Conservation (phyloP, 768 basidiomycete genomes). For the Termitomyces sp. region DNA sequence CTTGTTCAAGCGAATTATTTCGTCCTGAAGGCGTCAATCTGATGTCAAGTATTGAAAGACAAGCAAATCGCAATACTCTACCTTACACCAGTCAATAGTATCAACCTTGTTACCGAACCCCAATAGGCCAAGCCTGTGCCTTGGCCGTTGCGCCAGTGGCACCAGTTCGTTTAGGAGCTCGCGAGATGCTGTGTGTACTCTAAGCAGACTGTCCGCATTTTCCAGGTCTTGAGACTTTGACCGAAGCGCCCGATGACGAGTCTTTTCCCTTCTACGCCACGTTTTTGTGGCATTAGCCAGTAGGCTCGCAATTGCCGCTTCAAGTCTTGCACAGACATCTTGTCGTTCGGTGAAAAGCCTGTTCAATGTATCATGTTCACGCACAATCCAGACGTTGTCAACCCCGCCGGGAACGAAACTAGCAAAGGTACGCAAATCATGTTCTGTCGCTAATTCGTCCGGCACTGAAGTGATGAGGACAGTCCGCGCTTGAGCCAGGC, state of each 20-base stretch:
- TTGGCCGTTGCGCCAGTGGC: neutral
- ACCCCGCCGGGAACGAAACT: slow-evolving; percentile 68
- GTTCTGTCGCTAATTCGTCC: slow-evolving; percentile 42
- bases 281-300: neutral
- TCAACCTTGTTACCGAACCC: neutral
- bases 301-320: slow-evolving; percentile 40
- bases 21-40: neutral
- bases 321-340: slow-evolving; percentile 46
- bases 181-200: neutral
- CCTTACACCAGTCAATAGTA: slow-evolving; percentile 1
- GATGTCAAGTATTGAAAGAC: neutral
- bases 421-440: slow-evolving; percentile 44
- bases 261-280: neutral
- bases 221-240: neutral
- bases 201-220: neutral
- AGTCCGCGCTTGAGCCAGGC: slow-evolving; percentile 58
- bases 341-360: slow-evolving; percentile 36
- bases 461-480: slow-evolving; percentile 65
- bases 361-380: slow-evolving; percentile 42
- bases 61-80: neutral
- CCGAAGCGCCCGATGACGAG: neutral
- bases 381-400: slow-evolving; percentile 62
- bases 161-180: neutral
- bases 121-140: neutral
- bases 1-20: slow-evolving; percentile 18